A percentile compares a stretch with the other conserved stretches of the same genome.
phyloP scores from a whole-genome alignment of 176 grass and related monocot species.

The Microstegium vimineum region DNA sequence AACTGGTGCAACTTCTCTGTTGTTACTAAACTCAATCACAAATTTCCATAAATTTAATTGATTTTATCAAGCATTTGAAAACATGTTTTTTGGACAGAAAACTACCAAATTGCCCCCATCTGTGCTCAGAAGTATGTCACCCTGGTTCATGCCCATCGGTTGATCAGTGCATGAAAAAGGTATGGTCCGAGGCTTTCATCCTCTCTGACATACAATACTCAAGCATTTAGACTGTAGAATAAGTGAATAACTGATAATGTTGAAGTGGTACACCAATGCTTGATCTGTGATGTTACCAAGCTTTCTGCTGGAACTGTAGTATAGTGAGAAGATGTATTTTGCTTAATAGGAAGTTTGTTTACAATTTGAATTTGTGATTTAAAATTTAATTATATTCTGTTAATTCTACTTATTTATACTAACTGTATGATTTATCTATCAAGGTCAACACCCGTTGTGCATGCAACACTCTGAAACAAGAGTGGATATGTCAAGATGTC shows the following conservation, averaged over 20 bases:
- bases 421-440: conserved; percentile 26
- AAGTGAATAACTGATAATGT: conserved; percentile 11
- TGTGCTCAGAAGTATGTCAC: conserved; percentile 96
- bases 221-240: background rate
- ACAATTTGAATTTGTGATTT: background rate
- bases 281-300: background rate
- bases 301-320: background rate
- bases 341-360: background rate
- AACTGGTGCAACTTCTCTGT: background rate
- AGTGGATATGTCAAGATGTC: conserved; percentile 88
- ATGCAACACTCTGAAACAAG: conserved; percentile 81
- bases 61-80: conserved; percentile 15
- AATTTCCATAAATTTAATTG: background rate
- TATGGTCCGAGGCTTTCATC: conserved; percentile 11
- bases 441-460: conserved; percentile 86
- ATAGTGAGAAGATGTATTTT: background rate
- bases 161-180: conserved; percentile 88
- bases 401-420: conserved; percentile 6
- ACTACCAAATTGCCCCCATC: conserved; percentile 76
- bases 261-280: background rate
- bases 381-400: background rate
- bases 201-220: background rate
- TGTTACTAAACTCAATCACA: background rate
- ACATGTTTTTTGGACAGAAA: conserved; percentile 51
- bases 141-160: conserved; percentile 77